A percentile compares a stretch with the other conserved stretches of the same genome.
These are phyloP conservation scores for Funneliformis geosporum DNA, from an alignment of 192 early-diverging fungal species.

Conservation along the genomic window DNA sequence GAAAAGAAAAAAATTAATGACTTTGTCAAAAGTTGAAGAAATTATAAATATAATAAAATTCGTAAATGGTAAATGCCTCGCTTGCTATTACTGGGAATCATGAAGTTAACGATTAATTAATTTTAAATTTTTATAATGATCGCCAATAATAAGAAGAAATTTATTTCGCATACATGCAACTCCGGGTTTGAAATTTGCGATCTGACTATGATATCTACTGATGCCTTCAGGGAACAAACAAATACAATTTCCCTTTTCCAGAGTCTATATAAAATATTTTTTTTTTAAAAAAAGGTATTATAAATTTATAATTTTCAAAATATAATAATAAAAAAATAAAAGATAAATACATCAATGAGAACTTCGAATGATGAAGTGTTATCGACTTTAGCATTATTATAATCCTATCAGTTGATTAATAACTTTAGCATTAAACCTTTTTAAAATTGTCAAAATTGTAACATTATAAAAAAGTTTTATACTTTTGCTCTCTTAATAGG, in stretches of 20 bases:
- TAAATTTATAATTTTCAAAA: neutral
- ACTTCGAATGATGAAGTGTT: neutral
- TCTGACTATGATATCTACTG: constrained; percentile 39
- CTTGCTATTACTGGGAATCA: constrained; percentile 38
- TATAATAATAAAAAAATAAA: neutral
- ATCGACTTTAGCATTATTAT: constrained; percentile 10
- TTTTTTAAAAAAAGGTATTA: neutral
- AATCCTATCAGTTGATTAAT: constrained; percentile 26
- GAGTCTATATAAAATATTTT: neutral
- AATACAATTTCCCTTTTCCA: constrained; percentile 18
- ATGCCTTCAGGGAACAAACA: constrained; percentile 47
- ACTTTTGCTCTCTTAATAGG: constrained; percentile 45
- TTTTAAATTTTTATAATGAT: neutral
- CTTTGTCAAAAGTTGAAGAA: neutral
- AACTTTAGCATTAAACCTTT: constrained; percentile 33
- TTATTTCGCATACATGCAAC: constrained; percentile 24
- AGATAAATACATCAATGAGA: constrained; percentile 14
- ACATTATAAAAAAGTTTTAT: constrained; percentile 33
- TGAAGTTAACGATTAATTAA: neutral
- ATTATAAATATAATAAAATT: neutral
- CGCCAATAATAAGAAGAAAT: neutral
- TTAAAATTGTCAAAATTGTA: constrained; percentile 32
- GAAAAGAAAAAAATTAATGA: neutral
- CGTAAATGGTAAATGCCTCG: constrained; percentile 38
- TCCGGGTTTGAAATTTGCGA: constrained; percentile 44